Conservation (phyloP, 202 grass and related monocot genomes). For the Schoenoplectus tabernaemontani region DNA sequence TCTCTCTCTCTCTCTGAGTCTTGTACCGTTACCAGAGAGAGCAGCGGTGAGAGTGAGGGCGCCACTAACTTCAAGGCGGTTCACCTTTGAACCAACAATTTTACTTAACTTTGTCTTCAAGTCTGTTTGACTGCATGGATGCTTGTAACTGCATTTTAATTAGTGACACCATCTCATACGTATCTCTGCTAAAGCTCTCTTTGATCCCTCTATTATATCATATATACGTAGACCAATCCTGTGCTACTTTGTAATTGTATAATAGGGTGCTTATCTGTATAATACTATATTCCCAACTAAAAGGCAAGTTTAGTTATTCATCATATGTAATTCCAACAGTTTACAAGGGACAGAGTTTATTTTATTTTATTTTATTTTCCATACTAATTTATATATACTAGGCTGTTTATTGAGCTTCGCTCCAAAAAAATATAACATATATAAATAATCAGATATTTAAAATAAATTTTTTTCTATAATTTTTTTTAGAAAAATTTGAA, state of each 20-base stretch:
- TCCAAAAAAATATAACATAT: too few relatives aligned
- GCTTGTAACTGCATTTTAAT: background rate
- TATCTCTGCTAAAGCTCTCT: background rate
- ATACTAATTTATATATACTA: background rate
- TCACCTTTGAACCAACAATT: slow-evolving; percentile 36
- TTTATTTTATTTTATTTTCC: background rate
- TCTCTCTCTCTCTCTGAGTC: background rate
- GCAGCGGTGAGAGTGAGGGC: background rate
- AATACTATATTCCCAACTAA: slow-evolving; percentile 5
- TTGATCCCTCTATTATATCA: background rate
- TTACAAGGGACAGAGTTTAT: background rate
- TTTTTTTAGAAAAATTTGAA: too few relatives aligned
- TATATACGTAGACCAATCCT: slow-evolving; percentile 3
- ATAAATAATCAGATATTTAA: too few relatives aligned
- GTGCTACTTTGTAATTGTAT: background rate
- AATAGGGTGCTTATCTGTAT: background rate
- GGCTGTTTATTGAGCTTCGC: background rate
- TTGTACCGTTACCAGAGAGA: background rate
- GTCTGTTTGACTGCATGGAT: slow-evolving; percentile 29
- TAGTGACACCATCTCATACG: background rate
- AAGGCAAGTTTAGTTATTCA: slow-evolving; percentile 1
- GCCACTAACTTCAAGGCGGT: slow-evolving; percentile 30
- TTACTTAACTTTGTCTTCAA: slow-evolving; percentile 34
- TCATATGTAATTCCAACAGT: background rate
- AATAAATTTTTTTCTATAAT: too few relatives aligned